Conservation (phyloP, 306 rosid genomes). For the Trichosanthes truncata region DNA sequence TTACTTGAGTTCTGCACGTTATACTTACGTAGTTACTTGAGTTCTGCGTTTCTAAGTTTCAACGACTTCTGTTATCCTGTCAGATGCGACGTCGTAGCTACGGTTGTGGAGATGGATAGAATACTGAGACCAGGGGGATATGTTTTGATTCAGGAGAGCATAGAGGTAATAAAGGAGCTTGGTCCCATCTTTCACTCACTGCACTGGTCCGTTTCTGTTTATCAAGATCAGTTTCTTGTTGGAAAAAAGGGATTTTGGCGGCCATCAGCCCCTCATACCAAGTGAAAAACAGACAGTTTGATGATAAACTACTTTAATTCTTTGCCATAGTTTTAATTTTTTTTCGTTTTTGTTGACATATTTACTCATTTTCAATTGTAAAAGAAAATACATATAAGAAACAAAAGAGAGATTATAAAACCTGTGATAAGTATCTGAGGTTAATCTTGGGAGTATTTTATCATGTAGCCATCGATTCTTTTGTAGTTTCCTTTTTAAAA, state of each 20-base stretch:
- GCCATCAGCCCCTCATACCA: slow-evolving; percentile 18
- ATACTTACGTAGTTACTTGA: neutral
- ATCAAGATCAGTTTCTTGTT: slow-evolving; percentile 51
- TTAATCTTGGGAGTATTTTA: no score
- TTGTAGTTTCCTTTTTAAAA: no score
- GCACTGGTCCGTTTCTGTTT: slow-evolving; percentile 53
- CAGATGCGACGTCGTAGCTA: slow-evolving; percentile 62
- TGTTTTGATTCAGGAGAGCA: slow-evolving; percentile 53
- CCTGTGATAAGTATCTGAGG: neutral
- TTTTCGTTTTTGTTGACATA: neutral
- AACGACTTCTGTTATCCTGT: slow-evolving; percentile 1
- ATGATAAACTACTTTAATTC: neutral
- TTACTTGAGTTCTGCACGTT: neutral
- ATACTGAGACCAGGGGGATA: slow-evolving; percentile 79
- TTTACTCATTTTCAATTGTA: neutral
- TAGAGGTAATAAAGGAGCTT: slow-evolving; percentile 51
- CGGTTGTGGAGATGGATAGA: slow-evolving; percentile 71
- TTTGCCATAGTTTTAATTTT: neutral
- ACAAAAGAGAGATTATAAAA: neutral
- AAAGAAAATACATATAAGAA: neutral
- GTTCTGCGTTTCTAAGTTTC: neutral
- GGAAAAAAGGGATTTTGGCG: slow-evolving; percentile 84
- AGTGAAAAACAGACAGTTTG: slow-evolving; percentile 10
- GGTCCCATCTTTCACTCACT: slow-evolving; percentile 57
- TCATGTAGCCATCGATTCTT: no score